Base-by-base conservation (phyloP, 2,329 filamentous ascomycete species). In the Hypoxylon sp. region DNA sequence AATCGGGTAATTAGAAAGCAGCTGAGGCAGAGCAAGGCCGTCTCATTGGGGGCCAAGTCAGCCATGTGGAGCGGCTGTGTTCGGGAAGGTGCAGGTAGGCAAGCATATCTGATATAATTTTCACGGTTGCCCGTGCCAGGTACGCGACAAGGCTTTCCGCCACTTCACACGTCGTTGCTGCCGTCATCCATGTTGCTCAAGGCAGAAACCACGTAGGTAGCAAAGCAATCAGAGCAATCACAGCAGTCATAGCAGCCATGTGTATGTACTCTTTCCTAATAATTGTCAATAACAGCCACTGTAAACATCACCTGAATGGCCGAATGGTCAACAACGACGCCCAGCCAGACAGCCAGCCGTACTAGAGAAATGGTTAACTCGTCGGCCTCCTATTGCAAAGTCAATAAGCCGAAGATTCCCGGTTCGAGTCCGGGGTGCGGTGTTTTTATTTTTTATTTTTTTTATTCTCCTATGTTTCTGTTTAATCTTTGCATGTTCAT, bases 321-420 rank as follows among this genome's bases (percentile, higher is more conserved):
- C 36, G 6, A 45, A 52, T 57, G 59, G 58, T 55, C 49, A 60
- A 17, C 49, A n/a, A 32, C 23, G n/a, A n/a, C 7, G 32, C 28
- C 28, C 25, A 55, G 68, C 68, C 14, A n/a, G n/a, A n/a, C n/a
- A 32, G n/a, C 48, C 25, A 55, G 68, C 68, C 60, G 65, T 50
- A 68, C 68, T 71, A 71, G 68, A 71, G 68, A 71, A 71, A 71
- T 71, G 68, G 68, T 67, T 68, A 71, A 71, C 68, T 71, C 68
- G 65, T 68, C 68, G 66, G 68, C 60, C 68, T 71, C 68, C 68
- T 71, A 70, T 60, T 64, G 43, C 25, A 36, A n/a, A 45, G 38
- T 63, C 48, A 53, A 59, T 56, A 63, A 69, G 60, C 68, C 66
- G 68, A 66, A 71, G 68, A 71, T 69, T 71, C 68, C 49, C 66